These are phyloP conservation scores for Golubevia sp. DNA, from an alignment of 1,284 basidiomycete species.

Conservation along the genomic window DNA sequence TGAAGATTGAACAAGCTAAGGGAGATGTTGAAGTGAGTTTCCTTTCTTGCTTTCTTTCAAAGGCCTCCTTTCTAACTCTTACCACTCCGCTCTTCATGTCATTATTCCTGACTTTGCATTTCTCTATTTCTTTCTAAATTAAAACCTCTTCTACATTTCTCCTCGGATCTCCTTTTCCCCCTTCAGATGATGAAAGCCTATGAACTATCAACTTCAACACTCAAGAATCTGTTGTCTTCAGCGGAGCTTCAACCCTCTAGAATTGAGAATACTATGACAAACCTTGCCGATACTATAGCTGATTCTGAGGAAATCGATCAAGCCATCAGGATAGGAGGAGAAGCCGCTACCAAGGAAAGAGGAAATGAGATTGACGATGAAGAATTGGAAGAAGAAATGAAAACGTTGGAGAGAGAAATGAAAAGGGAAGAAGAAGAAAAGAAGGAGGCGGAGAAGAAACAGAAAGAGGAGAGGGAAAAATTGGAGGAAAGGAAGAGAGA, in stretches of 20 bases:
- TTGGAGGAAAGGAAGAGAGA: neutral
- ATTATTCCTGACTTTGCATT: too few species aligned
- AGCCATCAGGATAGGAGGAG: slow-evolving; percentile 72
- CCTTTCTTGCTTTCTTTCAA: too few species aligned
- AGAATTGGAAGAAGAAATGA: slow-evolving; percentile 47
- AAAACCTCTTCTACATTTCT: neutral
- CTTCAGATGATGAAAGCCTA: slow-evolving; percentile 82
- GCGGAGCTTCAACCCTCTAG: slow-evolving; percentile 76
- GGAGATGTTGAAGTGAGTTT: slow-evolving; percentile 79
- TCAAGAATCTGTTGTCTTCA: slow-evolving; percentile 76
- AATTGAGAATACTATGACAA: slow-evolving; percentile 84
- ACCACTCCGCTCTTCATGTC: too few species aligned
- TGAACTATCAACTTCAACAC: slow-evolving; percentile 76
- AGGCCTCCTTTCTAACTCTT: too few species aligned
- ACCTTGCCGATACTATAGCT: slow-evolving; percentile 77
- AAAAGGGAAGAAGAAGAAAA: neutral
- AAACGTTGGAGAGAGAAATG: slow-evolving; percentile 9
- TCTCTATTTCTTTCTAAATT: neutral
- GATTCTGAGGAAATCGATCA: slow-evolving; percentile 82
- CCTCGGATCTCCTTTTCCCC: neutral
- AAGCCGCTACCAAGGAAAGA: slow-evolving; percentile 68
- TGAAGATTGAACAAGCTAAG: slow-evolving; percentile 83
- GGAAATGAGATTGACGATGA: slow-evolving; percentile 54
- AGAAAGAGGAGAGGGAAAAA: neutral
- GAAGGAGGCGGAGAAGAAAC: neutral